Conservation (phyloP, 148 eudicot genomes). For the Cornus suecica region DNA sequence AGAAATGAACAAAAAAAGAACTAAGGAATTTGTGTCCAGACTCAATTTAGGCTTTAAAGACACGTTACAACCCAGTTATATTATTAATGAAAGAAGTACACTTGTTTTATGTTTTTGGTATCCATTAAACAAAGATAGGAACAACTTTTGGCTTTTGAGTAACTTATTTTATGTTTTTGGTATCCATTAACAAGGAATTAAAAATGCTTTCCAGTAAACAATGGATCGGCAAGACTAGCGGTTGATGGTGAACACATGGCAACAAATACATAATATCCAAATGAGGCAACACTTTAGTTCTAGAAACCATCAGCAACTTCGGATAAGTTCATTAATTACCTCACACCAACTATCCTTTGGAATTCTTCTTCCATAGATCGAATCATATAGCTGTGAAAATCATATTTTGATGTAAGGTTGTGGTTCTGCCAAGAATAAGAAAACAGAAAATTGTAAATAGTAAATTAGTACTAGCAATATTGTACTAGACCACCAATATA, state of each 20-base stretch:
- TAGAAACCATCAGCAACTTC: constrained; percentile 5
- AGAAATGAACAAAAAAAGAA: not conserved
- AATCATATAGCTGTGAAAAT: constrained; percentile 99
- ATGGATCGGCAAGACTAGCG: too few relatives aligned
- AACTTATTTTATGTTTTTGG: too few relatives aligned
- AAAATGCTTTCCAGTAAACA: too few relatives aligned
- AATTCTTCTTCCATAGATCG: constrained; percentile 99
- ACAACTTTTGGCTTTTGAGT: too few relatives aligned
- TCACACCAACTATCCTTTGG: constrained; percentile 94
- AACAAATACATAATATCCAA: not conserved
- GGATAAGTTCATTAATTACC: constrained; percentile 41
- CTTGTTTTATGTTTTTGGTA: too few relatives aligned
- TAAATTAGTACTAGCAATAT: constrained; percentile 1
- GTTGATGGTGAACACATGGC: not conserved
- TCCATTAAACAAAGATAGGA: not conserved
- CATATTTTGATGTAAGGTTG: constrained; percentile 83
- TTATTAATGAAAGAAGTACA: not conserved
- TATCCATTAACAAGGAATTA: not conserved
- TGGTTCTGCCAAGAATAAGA: constrained; percentile 78
- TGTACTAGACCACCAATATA: not conserved
- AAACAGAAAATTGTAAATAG: constrained; percentile 14
- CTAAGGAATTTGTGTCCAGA: not conserved
- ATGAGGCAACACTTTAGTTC: not conserved
- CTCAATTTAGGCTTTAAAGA: not conserved
- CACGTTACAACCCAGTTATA: not conserved